phyloP scores from a whole-genome alignment of 2,329 filamentous ascomycete species.

The Penicillium polonicum region DNA sequence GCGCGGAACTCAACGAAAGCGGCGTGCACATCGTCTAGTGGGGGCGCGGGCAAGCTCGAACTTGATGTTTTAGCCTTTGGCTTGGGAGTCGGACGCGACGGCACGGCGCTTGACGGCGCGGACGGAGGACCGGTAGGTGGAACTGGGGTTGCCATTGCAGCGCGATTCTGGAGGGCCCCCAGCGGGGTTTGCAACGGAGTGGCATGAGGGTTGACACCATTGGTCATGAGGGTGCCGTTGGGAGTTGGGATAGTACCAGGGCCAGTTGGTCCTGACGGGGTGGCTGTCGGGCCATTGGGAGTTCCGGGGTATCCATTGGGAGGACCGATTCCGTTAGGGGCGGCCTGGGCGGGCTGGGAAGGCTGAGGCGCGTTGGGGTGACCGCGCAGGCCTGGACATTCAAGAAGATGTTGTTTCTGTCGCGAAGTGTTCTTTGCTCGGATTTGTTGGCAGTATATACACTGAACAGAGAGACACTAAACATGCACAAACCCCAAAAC shows the following conservation, averaged over 20 bases:
- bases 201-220: slow-evolving; percentile 45
- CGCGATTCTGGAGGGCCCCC: slow-evolving; percentile 41
- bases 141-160: slow-evolving; percentile 41
- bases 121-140: slow-evolving; percentile 31
- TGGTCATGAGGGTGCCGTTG: slow-evolving; percentile 45
- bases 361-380: slow-evolving; percentile 46
- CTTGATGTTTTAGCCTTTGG: slow-evolving; percentile 38
- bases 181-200: slow-evolving; percentile 46
- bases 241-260: slow-evolving; percentile 41
- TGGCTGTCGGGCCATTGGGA: slow-evolving; percentile 39
- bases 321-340: slow-evolving; percentile 42
- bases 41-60: slow-evolving; percentile 47
- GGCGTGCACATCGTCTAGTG: slow-evolving; percentile 50
- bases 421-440: slow-evolving; percentile 54
- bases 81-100: slow-evolving; percentile 41
- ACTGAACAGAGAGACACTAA: slow-evolving; percentile 54
- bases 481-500: slow-evolving; percentile 20
- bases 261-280: slow-evolving; percentile 34
- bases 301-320: slow-evolving; percentile 46
- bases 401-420: slow-evolving; percentile 53
- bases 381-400: slow-evolving; percentile 50
- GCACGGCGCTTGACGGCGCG: slow-evolving; percentile 32
- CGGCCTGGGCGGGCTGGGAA: slow-evolving; percentile 38
- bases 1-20: slow-evolving; percentile 51
- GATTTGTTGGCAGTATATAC: slow-evolving; percentile 55